Base-by-base conservation (phyloP, 2,329 filamentous ascomycete genomes). In the Fusarium udum region DNA sequence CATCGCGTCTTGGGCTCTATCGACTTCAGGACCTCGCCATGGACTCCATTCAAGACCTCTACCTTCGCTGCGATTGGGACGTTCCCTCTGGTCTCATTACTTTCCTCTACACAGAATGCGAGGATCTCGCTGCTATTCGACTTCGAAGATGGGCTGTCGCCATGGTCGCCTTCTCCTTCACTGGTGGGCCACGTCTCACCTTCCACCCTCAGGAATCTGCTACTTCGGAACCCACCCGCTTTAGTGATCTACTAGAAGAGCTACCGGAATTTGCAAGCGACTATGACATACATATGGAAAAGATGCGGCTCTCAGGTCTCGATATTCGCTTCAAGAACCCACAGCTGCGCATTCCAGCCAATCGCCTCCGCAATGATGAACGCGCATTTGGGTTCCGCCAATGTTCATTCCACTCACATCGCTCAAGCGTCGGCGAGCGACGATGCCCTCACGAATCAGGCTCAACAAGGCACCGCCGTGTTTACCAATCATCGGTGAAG, bases 381-480 rank as follows among this genome's bases (percentile, higher is more conserved):
- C 86, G 88, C 40, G 83, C 86, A 58, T 90, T 89, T 75, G 88
- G 88, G n/a, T 90, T 90, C 78, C 84, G 88, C 31, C 87, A 88
- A 78, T 90, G 88, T 78, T 88, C 87, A 18, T 90, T 90, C 74
- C 88, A 90, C 78, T 88, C 86, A 42, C 88, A 90, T 75, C 84
- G 88, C 26, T 84, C 86, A 9, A 80, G 83, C 13, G 87, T 89
- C 39, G 88, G 87, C 26, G 85, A 90, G 78, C 84, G 84, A 10
- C 80, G 80, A n/a, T 90, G 88, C 67, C 88, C 87, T 20, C 85
- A 89, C 73, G 77, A 77, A 16, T 70, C 64, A 37, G 43, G 66
- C 32, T 67, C 68, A 37, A 61, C 66, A 45, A 76, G 64, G 64
- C 70, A 67, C 32, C 73, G 64, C 57, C 71, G 64, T 22, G 48